Evolutionary conservation across 75 land plant species (phyloP), one percentile per base, ranked within the genome.

Genomic region (Larix kaempferi): DNA sequence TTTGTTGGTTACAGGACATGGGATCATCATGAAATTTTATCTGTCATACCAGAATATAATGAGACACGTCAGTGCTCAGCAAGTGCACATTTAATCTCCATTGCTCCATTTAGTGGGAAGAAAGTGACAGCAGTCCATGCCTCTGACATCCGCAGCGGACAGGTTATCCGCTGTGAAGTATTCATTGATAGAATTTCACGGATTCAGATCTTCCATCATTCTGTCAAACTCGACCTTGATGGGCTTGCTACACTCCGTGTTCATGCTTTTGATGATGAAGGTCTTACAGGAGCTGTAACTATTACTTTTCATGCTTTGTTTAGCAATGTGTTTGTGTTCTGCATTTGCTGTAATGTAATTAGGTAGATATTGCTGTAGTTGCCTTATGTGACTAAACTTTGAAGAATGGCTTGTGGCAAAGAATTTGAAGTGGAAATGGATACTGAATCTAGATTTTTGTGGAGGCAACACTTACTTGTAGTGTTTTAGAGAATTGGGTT

Each of bases 21-120:
- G 98, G 99, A 96, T 84, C 99, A 96, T 80, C 98, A 92, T 81
- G 98, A 96, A 29, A 82, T 96, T 73, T 78, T 96, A 11, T 86
- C 82, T 62, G 93, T 96, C 57, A 74, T 84, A 73, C 90, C 99
- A 44, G 98, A 96, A 63, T 94, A 89, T 80, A 96, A 94, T 82
- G 78, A 71, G 41, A 94, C 85, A 21, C 81, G 58, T 72, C 85
- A 74, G 15, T 96, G 99, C 78, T 96, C 99, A 2, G 86, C 90
- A 19, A 94, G 95, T 88, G 99, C 99, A 56, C 82, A 88, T 11
- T 63, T 96, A 83, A 89, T 87, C 29, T 94, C 99, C 13, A 90
- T 96, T 71, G 93, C 99, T 37, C 88, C 98, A 67, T 96, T 87
- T 76, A 76, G 77, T 73, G 98, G 93, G 56, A 75, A 98, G 67